Percentiles rank a stretch among this genome's conserved stretches.
phyloP scores from a whole-genome alignment of 176 grass and related monocot species.

The Hordeum marinum region DNA sequence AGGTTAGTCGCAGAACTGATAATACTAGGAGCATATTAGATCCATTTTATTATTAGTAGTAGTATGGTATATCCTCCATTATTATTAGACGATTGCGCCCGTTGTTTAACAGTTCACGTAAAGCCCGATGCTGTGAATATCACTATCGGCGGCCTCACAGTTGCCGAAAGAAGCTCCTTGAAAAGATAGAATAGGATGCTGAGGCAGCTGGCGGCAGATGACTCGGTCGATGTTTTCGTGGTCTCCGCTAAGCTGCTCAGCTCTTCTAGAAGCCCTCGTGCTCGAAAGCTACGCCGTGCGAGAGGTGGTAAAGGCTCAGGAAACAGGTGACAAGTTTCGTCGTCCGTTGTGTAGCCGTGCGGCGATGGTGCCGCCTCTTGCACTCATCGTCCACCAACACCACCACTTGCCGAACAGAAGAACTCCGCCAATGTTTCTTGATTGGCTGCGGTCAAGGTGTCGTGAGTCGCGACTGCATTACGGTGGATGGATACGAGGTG shows the following conservation, averaged over 20 bases:
- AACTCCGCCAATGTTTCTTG: neutral
- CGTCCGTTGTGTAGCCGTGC: neutral
- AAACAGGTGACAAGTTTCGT: constrained; percentile 21
- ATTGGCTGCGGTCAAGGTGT: neutral
- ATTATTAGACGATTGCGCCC: neutral
- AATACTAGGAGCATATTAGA: neutral
- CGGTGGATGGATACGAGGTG: neutral
- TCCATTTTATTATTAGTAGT: no score
- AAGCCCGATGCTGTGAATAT: neutral
- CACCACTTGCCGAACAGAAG: neutral
- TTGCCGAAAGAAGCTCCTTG: neutral
- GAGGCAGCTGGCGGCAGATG: neutral
- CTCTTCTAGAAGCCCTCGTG: constrained; percentile 21
- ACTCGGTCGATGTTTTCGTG: neutral
- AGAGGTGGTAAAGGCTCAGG: neutral
- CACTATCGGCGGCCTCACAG: neutral
- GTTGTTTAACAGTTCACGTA: neutral
- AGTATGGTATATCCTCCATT: no score
- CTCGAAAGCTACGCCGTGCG: neutral
- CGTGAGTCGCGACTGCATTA: neutral
- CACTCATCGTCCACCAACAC: neutral
- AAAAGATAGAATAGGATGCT: neutral
- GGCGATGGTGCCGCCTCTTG: neutral
- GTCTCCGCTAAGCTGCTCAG: neutral
- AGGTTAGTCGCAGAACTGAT: neutral